Evolutionary conservation across 2,329 filamentous ascomycete genomes (phyloP), one percentile per base, ranked within the genome.

Genomic region (Fusarium abutilonis): DNA sequence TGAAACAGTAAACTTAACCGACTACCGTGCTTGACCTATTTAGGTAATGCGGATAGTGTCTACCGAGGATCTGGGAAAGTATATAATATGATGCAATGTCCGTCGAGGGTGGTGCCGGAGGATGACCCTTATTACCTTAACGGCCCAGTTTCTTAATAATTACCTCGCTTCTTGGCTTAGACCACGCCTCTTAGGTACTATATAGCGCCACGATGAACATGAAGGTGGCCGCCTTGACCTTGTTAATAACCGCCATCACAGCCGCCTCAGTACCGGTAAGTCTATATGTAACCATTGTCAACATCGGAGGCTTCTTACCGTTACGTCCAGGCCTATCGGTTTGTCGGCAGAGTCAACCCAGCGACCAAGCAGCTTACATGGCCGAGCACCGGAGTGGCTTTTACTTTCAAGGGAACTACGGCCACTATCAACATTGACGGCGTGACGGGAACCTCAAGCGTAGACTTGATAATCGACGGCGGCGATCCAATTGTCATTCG

Each of bases 341-440:
- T 73, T 54, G 61, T 79, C 11, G 77, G 77, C n/a, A 70, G 78
- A 38, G 78, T 79, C 21, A 78, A 80, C 42, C 77, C 78, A 1
- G 68, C 71, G 15, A 80, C 77, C 7, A 74, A 73, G 41, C 74
- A 79, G 63, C 69, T 80, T 17, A 79, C 76, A n/a, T 80, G 78
- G 78, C 76, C 78, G 0, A 76, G 75, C 38, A 78, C 77, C 1
- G 78, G 78, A 14, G 68, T 80, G 3, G 70, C 74, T 0, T 79
- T 80, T 52, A 72, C 70, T 2, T 80, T 80, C 58, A 74, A 67
- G 10, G 78, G 78, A 39, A 76, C 75, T 4, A 71, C 73, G 1
- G 78, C 77, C 10, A 73, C 67, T 32, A 75, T 80, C 43, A 58
- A 71, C 10, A 66, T 64, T 9, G 39, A 63, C 0, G 9, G 17